Conservation (phyloP, 306 rosid species). For the Mimosa bimucronata region DNA sequence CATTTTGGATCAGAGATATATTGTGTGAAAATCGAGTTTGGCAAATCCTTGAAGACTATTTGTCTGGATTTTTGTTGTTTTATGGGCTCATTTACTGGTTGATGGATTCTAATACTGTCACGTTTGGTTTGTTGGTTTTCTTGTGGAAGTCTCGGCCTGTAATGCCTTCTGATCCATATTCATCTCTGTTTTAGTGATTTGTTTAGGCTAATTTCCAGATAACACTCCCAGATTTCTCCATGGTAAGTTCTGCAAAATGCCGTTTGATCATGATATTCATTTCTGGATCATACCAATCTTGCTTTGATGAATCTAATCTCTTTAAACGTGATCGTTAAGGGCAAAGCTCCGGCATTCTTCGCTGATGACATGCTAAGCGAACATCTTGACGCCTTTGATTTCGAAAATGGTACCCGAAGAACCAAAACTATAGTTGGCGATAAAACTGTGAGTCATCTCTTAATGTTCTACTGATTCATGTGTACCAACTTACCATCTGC, state of each 20-base stretch:
- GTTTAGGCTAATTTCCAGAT: constrained; percentile 61
- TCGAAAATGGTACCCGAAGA: constrained; percentile 51
- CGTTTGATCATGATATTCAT: constrained; percentile 30
- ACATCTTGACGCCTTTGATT: constrained; percentile 55
- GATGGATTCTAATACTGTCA: constrained; percentile 42
- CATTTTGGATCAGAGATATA: constrained; percentile 16
- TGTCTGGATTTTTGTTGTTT: constrained; percentile 19
- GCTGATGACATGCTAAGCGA: constrained; percentile 60
- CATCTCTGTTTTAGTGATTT: constrained; percentile 40
- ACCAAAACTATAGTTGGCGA: constrained; percentile 54
- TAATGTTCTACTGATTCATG: constrained; percentile 29
- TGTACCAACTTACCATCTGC: constrained; percentile 17
- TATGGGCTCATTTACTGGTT: neutral
- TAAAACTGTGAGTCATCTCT: constrained; percentile 61
- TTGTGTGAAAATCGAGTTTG: neutral
- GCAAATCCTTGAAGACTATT: constrained; percentile 19
- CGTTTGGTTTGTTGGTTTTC: constrained; percentile 28
- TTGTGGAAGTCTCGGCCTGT: constrained; percentile 25
- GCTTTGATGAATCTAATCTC: constrained; percentile 37
- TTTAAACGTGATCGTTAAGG: constrained; percentile 57
- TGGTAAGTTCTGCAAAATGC: constrained; percentile 64
- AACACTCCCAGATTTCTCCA: constrained; percentile 48
- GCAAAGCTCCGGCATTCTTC: constrained; percentile 81
- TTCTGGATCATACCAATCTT: constrained; percentile 38
- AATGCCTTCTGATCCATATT: constrained; percentile 33